Evolutionary conservation across 2,329 filamentous ascomycete species (phyloP).

Genomic region (Fusarium longipes): DNA sequence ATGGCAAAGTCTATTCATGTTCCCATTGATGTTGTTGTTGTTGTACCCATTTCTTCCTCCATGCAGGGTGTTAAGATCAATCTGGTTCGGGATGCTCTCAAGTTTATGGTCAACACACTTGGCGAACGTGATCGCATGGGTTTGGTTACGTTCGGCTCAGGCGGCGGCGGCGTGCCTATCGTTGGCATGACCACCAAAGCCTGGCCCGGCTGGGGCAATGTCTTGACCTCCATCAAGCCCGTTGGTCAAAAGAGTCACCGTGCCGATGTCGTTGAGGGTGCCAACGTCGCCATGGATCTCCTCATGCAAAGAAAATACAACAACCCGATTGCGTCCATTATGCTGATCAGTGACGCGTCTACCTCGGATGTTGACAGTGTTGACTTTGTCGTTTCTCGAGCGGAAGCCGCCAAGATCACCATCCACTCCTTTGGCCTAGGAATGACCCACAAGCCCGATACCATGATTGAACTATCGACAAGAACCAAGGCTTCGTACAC

Average conservation of each 20-base stretch:
- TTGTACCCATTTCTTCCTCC: conserved; percentile 95
- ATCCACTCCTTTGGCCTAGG: conserved; percentile 97
- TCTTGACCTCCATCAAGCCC: conserved; percentile 87
- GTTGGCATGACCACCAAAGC: conserved; percentile 98
- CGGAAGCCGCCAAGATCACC: conserved; percentile 96
- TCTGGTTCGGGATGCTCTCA: conserved; percentile 87
- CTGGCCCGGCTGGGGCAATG: conserved; percentile 90
- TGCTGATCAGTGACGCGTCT: conserved; percentile 97
- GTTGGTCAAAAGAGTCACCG: conserved; percentile 97
- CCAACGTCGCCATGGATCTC: conserved; percentile 97
- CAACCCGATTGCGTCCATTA: conserved; percentile 93
- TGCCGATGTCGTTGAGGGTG: conserved; percentile 95
- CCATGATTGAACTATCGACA: conserved; percentile 96
- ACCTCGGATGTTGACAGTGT: conserved; percentile 95
- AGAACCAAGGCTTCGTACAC: conserved; percentile 97
- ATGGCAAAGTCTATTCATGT: conserved; percentile 76
- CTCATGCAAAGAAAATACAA: conserved; percentile 97
- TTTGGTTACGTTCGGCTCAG: conserved; percentile 95
- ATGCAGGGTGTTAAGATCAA: conserved; percentile 99
- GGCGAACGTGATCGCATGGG: conserved; percentile 97
- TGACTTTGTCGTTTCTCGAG: conserved; percentile 95
- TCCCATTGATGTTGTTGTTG: conserved; percentile 93
- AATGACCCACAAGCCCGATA: conserved; percentile 97
- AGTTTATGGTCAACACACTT: conserved; percentile 89
- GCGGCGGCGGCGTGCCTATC: conserved; percentile 89